Percentiles rank a stretch among this genome's conserved stretches.
phyloP scores from a whole-genome alignment of 805 yeast species.

The Candida succiphila region DNA sequence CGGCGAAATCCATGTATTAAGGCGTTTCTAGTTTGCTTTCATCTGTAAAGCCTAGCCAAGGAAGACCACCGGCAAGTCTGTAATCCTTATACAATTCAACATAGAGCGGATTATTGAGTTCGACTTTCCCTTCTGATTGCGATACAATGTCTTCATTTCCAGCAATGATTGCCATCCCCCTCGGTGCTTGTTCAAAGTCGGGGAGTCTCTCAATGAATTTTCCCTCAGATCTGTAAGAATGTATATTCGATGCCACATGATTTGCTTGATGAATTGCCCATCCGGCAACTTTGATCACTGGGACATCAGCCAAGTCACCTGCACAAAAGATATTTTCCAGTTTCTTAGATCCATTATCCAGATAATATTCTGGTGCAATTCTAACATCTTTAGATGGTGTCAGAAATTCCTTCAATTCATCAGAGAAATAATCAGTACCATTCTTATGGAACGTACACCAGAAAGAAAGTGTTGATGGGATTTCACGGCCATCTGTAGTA shows the following conservation, averaged over 20 bases:
- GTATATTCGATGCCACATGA: not conserved
- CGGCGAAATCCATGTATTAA: no score
- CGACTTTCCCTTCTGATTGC: not conserved
- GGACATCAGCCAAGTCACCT: slow-evolving; percentile 1
- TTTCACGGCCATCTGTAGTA: not conserved
- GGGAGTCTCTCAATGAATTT: not conserved
- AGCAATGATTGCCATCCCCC: not conserved
- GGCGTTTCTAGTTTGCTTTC: no score
- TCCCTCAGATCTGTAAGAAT: not conserved
- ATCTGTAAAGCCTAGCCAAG: no score
- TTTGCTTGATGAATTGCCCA: not conserved
- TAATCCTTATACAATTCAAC: not conserved
- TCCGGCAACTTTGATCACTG: slow-evolving; percentile 1
- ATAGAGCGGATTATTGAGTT: not conserved
- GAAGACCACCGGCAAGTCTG: no score
- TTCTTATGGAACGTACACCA: slow-evolving; percentile 1
- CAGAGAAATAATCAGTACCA: not conserved
- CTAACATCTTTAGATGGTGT: not conserved
- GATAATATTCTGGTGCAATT: not conserved
- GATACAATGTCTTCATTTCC: not conserved
- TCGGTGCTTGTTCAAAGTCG: not conserved
- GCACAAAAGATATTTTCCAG: not conserved
- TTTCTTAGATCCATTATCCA: not conserved
- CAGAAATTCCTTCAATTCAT: not conserved
- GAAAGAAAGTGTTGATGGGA: not conserved